Conservation (phyloP, 1,284 basidiomycete genomes). For the Ustilago bromivora region DNA sequence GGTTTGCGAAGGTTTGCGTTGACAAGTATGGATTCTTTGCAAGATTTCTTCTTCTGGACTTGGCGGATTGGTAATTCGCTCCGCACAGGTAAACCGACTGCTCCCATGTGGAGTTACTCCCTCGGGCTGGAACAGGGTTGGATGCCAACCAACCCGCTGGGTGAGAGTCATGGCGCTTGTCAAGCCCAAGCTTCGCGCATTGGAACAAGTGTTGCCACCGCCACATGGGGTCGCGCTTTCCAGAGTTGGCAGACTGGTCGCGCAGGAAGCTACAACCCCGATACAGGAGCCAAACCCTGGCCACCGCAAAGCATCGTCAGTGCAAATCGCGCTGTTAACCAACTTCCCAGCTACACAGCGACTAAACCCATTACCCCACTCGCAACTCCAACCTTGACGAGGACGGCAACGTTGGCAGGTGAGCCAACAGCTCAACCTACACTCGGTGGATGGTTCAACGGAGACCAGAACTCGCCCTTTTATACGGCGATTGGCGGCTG, state of each 20-base stretch:
- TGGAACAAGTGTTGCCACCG: conserved; percentile 12
- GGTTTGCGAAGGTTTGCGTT: conserved; percentile 45
- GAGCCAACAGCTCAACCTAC: conserved; percentile 39
- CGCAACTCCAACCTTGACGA: conserved; percentile 40
- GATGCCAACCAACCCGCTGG: conserved; percentile 57
- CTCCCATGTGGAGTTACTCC: conserved; percentile 67
- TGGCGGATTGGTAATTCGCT: conserved; percentile 76
- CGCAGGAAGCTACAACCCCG: conserved; percentile 40
- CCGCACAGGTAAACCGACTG: conserved; percentile 46
- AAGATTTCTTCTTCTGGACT: conserved; percentile 76
- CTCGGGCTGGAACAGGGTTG: conserved; percentile 64
- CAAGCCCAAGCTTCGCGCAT: conserved; percentile 28
- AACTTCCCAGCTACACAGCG: conserved; percentile 51
- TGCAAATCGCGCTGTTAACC: conserved; percentile 34
- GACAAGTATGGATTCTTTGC: conserved; percentile 56
- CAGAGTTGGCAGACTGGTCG: conserved; percentile 53
- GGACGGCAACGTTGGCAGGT: conserved; percentile 30
- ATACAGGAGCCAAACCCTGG: conserved; percentile 37
- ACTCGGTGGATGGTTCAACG: conserved; percentile 40
- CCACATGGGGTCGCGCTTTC: conserved; percentile 47
- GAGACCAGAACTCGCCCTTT: conserved; percentile 25
- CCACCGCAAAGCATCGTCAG: conserved; percentile 47
- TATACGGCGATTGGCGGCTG: conserved; percentile 51
- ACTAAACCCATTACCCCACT: conserved; percentile 37
- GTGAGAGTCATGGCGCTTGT: conserved; percentile 39